Evolutionary conservation across 2,329 filamentous ascomycete genomes (phyloP).

Genomic region (Fusarium pseudograminearum): DNA sequence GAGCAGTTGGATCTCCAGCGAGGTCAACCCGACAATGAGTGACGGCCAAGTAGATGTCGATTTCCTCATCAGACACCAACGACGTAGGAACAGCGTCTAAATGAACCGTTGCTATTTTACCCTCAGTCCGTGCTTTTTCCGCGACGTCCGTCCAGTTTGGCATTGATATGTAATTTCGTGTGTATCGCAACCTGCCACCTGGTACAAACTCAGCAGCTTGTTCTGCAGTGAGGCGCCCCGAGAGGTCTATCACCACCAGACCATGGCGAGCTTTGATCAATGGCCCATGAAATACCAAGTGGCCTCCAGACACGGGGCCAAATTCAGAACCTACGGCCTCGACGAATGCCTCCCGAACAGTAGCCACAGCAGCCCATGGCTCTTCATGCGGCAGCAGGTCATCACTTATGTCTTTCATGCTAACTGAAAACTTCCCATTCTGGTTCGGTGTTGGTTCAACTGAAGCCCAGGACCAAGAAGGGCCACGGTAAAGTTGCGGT

Average conservation of each 20-base stretch:
- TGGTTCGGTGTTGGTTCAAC: constrained; percentile 20
- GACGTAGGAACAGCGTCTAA: constrained; percentile 18
- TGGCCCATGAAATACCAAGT: constrained; percentile 28
- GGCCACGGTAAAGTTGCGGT: constrained; percentile 34
- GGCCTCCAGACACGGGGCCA: constrained; percentile 17
- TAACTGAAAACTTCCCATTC: constrained; percentile 14
- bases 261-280: constrained; percentile 32
- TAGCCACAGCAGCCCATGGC: constrained; percentile 13
- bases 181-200: constrained; percentile 28
- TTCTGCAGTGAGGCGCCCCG: constrained; percentile 19
- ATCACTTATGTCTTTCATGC: constrained; percentile 8
- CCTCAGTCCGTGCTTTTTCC: neutral
- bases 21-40: constrained; percentile 15
- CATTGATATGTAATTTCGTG: constrained; percentile 11
- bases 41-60: constrained; percentile 24
- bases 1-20: neutral
- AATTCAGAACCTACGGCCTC: constrained; percentile 20
- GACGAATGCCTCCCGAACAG: constrained; percentile 22
- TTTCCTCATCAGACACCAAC: neutral
- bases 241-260: constrained; percentile 23
- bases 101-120: neutral
- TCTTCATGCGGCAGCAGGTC: constrained; percentile 10
- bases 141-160: neutral
- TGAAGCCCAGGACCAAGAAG: constrained; percentile 41
- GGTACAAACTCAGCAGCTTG: constrained; percentile 36